These are phyloP conservation scores for Paraleonurus japonicus DNA, from an alignment of 257 asterid species.

Conservation along the genomic window DNA sequence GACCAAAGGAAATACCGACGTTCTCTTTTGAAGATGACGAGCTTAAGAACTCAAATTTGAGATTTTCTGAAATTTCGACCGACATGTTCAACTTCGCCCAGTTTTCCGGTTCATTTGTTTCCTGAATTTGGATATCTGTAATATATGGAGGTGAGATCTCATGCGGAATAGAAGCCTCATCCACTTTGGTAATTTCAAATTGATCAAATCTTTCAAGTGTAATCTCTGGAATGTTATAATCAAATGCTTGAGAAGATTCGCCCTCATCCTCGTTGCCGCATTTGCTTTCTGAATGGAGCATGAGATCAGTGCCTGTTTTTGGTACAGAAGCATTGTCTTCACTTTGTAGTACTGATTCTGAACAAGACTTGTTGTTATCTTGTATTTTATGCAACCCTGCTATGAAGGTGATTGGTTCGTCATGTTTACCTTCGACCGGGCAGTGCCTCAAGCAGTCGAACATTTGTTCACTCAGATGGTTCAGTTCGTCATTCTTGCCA, in stretches of 20 bases:
- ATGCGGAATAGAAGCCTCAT: no score
- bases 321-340: no score
- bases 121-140: no score
- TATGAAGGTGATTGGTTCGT: neutral
- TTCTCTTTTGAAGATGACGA: neutral
- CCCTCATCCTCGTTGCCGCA: no score
- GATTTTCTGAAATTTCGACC: no score
- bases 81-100: neutral
- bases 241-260: slow-evolving; percentile 5
- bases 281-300: no score
- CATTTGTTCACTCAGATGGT: neutral
- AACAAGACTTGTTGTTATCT: neutral
- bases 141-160: no score
- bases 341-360: no score
- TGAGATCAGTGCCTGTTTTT: no score
- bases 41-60: neutral
- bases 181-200: neutral
- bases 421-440: neutral
- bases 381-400: neutral
- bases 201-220: neutral
- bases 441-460: neutral
- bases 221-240: neutral
- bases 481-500: neutral
- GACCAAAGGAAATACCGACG: neutral
- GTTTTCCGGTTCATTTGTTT: neutral